phyloP scores from a whole-genome alignment of 2,329 filamentous ascomycete genomes.

The Colletotrichum somersetense region DNA sequence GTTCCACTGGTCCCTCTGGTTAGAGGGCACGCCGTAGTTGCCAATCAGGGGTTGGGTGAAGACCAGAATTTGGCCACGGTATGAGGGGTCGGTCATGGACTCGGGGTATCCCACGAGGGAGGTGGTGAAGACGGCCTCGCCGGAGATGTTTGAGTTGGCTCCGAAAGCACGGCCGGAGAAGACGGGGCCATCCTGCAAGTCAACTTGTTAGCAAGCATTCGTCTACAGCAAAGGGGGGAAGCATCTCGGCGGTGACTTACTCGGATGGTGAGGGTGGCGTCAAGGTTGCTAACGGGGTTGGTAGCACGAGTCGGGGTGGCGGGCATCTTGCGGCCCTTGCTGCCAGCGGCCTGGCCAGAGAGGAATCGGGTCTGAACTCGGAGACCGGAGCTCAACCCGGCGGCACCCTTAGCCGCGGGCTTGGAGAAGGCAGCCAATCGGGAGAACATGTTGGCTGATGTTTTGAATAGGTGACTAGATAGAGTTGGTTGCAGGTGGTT shows the following conservation, averaged over 20 bases:
- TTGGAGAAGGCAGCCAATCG: slow-evolving; percentile 67
- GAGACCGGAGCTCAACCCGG: slow-evolving; percentile 50
- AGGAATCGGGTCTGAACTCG: slow-evolving; percentile 53
- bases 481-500: slow-evolving; percentile 22
- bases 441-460: slow-evolving; percentile 67
- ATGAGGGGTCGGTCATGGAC: slow-evolving; percentile 89
- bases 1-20: slow-evolving; percentile 85
- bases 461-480: slow-evolving; percentile 7
- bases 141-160: slow-evolving; percentile 95
- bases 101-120: slow-evolving; percentile 98
- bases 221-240: background rate
- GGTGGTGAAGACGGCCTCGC: slow-evolving; percentile 98
- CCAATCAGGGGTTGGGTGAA: slow-evolving; percentile 98
- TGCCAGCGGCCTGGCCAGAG: slow-evolving; percentile 65
- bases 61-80: slow-evolving; percentile 95
- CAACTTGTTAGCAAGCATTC: slow-evolving; percentile 41
- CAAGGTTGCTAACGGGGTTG: slow-evolving; percentile 75
- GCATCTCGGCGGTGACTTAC: slow-evolving; percentile 60
- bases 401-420: slow-evolving; percentile 62
- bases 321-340: slow-evolving; percentile 77
- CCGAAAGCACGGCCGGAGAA: slow-evolving; percentile 98
- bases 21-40: slow-evolving; percentile 97
- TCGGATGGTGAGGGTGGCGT: slow-evolving; percentile 95
- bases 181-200: slow-evolving; percentile 84
- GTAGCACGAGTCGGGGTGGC: slow-evolving; percentile 69